Conservation (phyloP, 352 stramenopile species). For the Phytophthora litchii region DNA sequence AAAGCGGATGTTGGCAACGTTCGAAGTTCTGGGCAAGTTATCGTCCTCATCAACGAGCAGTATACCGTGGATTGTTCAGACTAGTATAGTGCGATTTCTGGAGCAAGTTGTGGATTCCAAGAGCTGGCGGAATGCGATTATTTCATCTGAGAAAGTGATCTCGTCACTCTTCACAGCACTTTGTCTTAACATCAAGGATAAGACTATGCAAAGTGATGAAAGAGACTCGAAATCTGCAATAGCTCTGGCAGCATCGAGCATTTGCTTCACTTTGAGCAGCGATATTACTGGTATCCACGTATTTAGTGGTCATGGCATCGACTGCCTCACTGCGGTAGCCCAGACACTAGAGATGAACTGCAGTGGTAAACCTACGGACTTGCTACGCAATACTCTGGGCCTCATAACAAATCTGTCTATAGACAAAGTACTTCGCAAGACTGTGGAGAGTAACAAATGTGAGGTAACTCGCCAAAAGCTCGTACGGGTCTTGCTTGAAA, state of each 20-base stretch:
- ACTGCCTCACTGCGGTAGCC: constrained; percentile 22
- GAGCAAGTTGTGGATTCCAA: constrained; percentile 63
- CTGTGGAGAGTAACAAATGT: constrained; percentile 22
- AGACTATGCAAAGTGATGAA: constrained; percentile 9
- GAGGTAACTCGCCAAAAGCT: constrained; percentile 27
- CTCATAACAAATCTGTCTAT: constrained; percentile 71
- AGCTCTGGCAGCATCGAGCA: constrained; percentile 39
- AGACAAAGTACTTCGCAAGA: constrained; percentile 24
- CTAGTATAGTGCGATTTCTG: constrained; percentile 45
- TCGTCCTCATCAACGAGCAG: not conserved
- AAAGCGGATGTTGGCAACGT: constrained; percentile 19
- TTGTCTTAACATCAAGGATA: constrained; percentile 1
- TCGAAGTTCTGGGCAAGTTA: constrained; percentile 9
- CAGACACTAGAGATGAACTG: constrained; percentile 13
- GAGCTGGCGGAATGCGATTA: constrained; percentile 55
- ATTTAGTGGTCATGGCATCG: constrained; percentile 10
- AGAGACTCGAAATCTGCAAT: constrained; percentile 15
- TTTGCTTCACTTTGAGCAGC: constrained; percentile 65
- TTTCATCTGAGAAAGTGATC: constrained; percentile 23
- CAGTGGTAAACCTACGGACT: not conserved
- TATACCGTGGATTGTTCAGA: constrained; percentile 23
- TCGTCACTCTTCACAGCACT: constrained; percentile 31
- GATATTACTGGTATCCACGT: constrained; percentile 38
- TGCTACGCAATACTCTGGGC: constrained; percentile 52
- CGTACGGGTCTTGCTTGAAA: constrained; percentile 25